These are phyloP conservation scores for Dipodascus geniculatus DNA, from an alignment of 805 yeast genomes.

Conservation along the genomic window DNA sequence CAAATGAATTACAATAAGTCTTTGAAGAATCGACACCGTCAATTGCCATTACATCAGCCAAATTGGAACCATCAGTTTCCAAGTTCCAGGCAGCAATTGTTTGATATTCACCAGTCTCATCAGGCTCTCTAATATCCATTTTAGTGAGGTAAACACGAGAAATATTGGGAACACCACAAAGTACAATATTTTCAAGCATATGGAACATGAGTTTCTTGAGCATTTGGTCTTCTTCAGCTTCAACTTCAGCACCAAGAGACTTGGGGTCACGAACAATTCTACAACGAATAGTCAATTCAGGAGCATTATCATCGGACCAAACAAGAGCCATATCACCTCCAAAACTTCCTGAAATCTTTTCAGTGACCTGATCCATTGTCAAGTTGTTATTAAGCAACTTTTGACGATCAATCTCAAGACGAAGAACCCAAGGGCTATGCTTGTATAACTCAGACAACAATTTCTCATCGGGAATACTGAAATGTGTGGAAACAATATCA, in stretches of 20 bases:
- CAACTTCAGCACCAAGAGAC: conserved; percentile 82
- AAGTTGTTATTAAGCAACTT: conserved; percentile 97
- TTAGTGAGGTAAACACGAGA: conserved; percentile 62
- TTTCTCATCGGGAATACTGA: conserved; percentile 95
- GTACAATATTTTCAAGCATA: conserved; percentile 87
- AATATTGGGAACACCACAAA: conserved; percentile 93
- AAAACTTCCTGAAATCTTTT: conserved; percentile 82
- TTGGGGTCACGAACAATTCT: conserved; percentile 97
- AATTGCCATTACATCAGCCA: conserved; percentile 88
- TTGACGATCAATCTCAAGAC: conserved; percentile 95
- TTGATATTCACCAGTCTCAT: conserved; percentile 77
- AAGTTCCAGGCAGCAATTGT: conserved; percentile 95
- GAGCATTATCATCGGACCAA: conserved; percentile 99
- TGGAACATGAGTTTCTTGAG: conserved; percentile 90
- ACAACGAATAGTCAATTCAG: conserved; percentile 91
- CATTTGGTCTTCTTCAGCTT: conserved; percentile 94
- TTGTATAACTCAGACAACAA: conserved; percentile 87
- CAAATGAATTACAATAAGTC: conserved; percentile 92
- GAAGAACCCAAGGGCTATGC: conserved; percentile 96
- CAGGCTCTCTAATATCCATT: conserved; percentile 28
- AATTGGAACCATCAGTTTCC: conserved; percentile 96
- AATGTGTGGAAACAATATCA: conserved; percentile 94
- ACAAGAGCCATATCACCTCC: conserved; percentile 93
- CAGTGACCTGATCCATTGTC: conserved; percentile 97
- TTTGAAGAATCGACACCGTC: conserved; percentile 89